A percentile compares a stretch with the other conserved stretches of the same genome.
Evolutionary conservation across 169 alveolate species (phyloP).

Genomic region (Babesia sp.): DNA sequence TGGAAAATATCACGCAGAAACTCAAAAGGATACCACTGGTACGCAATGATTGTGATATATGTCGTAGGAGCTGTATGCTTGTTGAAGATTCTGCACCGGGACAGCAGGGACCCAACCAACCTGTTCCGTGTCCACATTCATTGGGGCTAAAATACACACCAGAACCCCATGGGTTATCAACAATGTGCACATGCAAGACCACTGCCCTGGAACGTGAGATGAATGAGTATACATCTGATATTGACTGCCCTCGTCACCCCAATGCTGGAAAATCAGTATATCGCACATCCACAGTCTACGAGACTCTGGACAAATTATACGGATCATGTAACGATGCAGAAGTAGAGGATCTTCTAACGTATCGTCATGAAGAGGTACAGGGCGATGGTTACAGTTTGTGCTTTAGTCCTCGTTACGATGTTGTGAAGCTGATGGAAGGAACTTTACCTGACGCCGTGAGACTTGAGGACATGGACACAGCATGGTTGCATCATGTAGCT

Average conservation of each 20-base stretch:
- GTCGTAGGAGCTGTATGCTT: constrained; percentile 13
- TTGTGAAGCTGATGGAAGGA: constrained; percentile 7
- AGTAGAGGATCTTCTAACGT: constrained; percentile 18
- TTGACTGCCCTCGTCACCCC: background rate
- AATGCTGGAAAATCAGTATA: background rate
- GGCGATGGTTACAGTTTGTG: constrained; percentile 11
- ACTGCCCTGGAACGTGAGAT: background rate
- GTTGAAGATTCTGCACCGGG: background rate
- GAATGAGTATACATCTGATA: background rate
- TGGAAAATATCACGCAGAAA: constrained; percentile 3
- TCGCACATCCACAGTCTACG: background rate
- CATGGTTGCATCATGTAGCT: constrained; percentile 13
- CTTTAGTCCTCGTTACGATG: background rate
- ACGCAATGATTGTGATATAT: constrained; percentile 35
- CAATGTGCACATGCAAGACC: background rate
- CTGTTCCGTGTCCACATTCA: constrained; percentile 13
- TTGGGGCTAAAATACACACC: constrained; percentile 16
- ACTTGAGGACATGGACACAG: constrained; percentile 17
- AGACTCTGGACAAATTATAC: background rate
- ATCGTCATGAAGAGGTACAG: constrained; percentile 17
- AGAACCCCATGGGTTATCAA: background rate
- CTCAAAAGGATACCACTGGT: constrained; percentile 12
- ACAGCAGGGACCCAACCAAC: background rate
- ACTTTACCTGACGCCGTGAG: background rate
- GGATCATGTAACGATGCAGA: background rate